phyloP scores from a whole-genome alignment of 2,329 filamentous ascomycete species.

The Hypoxylon sp. region DNA sequence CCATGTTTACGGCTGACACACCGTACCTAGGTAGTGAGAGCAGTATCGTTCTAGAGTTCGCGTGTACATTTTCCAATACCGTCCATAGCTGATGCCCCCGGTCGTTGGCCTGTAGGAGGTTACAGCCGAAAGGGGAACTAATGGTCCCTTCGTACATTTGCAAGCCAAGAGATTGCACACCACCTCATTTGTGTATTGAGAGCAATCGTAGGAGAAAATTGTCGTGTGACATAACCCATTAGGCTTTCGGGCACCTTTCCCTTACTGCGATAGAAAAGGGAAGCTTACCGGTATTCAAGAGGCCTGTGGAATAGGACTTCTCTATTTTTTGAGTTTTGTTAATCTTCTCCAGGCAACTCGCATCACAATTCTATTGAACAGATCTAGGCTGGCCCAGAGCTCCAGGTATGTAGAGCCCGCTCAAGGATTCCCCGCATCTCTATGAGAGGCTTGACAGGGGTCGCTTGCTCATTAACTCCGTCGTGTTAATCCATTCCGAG shows the following conservation, averaged over 20 bases:
- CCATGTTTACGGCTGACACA: neutral
- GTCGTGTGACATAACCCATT: conserved; percentile 37
- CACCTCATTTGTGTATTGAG: conserved; percentile 13
- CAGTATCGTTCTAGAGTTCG: conserved; percentile 24
- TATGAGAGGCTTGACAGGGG: conserved; percentile 17
- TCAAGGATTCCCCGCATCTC: conserved; percentile 43
- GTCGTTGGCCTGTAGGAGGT: conserved; percentile 24
- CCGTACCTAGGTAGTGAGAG: neutral
- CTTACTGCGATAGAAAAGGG: neutral
- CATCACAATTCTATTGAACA: neutral
- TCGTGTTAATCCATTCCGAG: conserved; percentile 1
- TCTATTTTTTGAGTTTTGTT: neutral
- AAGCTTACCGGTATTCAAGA: neutral
- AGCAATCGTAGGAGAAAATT: conserved; percentile 1
- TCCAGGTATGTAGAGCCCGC: neutral
- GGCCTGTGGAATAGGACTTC: no score
- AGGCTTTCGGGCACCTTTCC: conserved; percentile 1
- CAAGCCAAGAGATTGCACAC: conserved; percentile 34
- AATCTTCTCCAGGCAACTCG: neutral
- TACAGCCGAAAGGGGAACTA: conserved; percentile 29
- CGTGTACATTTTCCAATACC: conserved; percentile 12
- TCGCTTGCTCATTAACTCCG: neutral
- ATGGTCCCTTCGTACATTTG: conserved; percentile 44
- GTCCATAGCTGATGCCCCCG: conserved; percentile 17
- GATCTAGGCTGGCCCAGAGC: conserved; percentile 1